Evolutionary conservation across 805 yeast genomes (phyloP), one percentile per base, ranked within the genome.

Genomic region (Candida chilensis): DNA sequence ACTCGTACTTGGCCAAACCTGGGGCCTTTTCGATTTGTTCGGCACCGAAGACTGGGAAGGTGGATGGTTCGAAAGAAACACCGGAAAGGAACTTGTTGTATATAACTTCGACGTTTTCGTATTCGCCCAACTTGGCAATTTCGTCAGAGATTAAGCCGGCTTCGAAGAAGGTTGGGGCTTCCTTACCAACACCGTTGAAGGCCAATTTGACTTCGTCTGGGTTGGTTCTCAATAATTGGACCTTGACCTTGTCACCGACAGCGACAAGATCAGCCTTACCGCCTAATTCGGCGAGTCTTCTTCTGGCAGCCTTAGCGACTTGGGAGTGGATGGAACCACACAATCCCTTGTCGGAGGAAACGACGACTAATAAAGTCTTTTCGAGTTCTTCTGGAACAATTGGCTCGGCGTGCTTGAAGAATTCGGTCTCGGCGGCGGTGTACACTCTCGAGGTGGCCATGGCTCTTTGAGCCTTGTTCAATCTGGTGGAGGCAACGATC

Each of bases 271-370:
- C 95, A 35, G 52, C 67, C 37, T 80, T 74, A 39, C 71, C 71
- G 44, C 83, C 75, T 48, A 70, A 57, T 48, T 71, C 81, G 20
- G 50, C 65, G 34, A 78, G 52, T 64, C 77, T 74, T 40, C 45
- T 53, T 67, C 94, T 85, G 38, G 95, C 82, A 39, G 82, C 76
- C 67, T 90, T 87, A 47, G 96, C 82, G 48, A 90, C 66, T 67
- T 85, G 95, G 32, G 98, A 77, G 70, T 92, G 98, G 54, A 92
- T 86, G 28, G 97, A 88, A 49, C 98, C 98, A 75, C 98, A 92
- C 50, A 92, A 75, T 56, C 98, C 98, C 71, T 92, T 92, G 69
- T 92, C 98, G 37, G 96, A 86, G 29, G 97, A 81, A 40, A 87
- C 76, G 35, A 88, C 96, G 52, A 90, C 69, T 45, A 90, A 63